Evolutionary conservation across 2,329 filamentous ascomycete genomes (phyloP).

Genomic region (Fusarium sp.): DNA sequence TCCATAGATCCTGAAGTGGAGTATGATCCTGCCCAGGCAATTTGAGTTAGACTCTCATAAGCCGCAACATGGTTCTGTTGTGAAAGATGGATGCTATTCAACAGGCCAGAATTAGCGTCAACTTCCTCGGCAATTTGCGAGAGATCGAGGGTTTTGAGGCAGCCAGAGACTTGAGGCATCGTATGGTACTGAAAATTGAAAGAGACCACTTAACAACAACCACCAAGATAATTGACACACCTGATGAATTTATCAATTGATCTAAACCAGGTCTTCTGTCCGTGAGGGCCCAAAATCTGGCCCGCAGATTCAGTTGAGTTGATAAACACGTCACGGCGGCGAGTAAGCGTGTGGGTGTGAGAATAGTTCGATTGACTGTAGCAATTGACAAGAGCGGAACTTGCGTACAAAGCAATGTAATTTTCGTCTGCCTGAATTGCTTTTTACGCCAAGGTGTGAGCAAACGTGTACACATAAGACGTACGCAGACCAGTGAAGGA

Average conservation of each 20-base stretch:
- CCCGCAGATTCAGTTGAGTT: conserved; percentile 40
- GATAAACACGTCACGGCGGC: conserved; percentile 40
- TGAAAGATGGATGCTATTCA: not conserved
- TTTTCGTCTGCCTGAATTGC: not conserved
- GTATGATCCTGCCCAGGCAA: not conserved
- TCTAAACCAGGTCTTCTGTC: conserved; percentile 2
- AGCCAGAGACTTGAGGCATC: not conserved
- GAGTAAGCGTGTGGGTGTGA: conserved; percentile 29
- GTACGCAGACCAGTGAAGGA: not conserved
- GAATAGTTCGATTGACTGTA: conserved; percentile 1
- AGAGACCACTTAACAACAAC: conserved; percentile 8
- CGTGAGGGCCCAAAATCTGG: conserved; percentile 33
- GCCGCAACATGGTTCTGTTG: not conserved
- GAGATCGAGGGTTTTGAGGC: not conserved
- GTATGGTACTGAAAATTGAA: conserved; percentile 17
- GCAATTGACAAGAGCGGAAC: conserved; percentile 15
- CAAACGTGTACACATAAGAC: not conserved
- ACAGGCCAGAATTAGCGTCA: not conserved
- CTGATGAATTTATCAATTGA: conserved; percentile 14
- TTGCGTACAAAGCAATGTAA: not conserved
- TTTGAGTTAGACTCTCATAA: not conserved
- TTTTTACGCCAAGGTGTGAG: conserved; percentile 5
- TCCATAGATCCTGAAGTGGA: not conserved
- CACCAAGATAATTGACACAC: conserved; percentile 30
- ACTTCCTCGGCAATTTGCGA: not conserved